These are phyloP conservation scores for Obelidium mucronatum DNA, from an alignment of 192 early-diverging fungal species.

Conservation along the genomic window DNA sequence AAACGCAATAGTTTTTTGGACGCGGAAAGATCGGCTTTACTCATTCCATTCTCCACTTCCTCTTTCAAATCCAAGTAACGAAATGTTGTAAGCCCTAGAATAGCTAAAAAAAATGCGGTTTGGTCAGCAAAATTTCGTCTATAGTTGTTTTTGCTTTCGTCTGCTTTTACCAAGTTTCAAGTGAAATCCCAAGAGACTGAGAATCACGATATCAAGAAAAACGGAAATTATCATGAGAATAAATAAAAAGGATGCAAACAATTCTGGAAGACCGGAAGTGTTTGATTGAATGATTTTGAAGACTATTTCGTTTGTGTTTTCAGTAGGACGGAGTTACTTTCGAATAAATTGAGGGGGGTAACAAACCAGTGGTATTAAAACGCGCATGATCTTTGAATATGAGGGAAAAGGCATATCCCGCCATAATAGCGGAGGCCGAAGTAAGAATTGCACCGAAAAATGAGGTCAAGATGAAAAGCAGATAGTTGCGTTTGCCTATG, in stretches of 20 bases:
- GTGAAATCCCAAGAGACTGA: not conserved
- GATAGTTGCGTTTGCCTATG: conserved; percentile 2
- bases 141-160: too few relatives aligned
- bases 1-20: not conserved
- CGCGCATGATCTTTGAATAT: not conserved
- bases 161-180: not conserved
- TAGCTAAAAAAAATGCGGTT: not conserved
- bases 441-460: not conserved
- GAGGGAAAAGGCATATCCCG: not conserved
- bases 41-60: not conserved
- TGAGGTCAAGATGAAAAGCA: not conserved
- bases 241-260: not conserved
- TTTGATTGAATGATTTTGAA: not conserved
- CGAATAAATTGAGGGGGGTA: not conserved
- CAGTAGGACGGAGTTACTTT: too few relatives aligned
- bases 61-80: not conserved
- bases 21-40: not conserved
- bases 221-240: not conserved
- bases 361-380: not conserved
- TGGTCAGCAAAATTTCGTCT: not conserved
- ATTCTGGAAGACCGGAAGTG: not conserved
- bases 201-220: not conserved
- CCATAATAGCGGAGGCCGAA: not conserved
- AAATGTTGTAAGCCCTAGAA: conserved; percentile 10
- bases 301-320: not conserved